Conservation (phyloP, 1,284 basidiomycete species). For the Mycena citricolor region DNA sequence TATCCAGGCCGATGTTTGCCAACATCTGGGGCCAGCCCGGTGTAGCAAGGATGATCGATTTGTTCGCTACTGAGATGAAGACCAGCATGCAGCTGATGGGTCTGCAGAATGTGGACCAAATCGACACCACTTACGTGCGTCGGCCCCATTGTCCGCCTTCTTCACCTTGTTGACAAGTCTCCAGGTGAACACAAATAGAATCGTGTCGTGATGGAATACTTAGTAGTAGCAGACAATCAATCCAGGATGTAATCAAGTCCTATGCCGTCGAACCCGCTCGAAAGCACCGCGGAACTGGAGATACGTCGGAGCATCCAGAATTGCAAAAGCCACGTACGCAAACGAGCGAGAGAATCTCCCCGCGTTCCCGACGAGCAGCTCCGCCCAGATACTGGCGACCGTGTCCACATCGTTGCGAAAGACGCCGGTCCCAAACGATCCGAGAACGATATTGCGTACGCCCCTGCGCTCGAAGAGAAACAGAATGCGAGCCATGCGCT, state of each 20-base stretch:
- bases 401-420: conserved; percentile 61
- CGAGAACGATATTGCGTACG: conserved; percentile 57
- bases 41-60: conserved; percentile 26
- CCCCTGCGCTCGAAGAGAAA: conserved; percentile 60
- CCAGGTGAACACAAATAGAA: conserved; percentile 24
- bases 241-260: too few relatives aligned
- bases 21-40: conserved; percentile 32
- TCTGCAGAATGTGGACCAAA: conserved; percentile 22
- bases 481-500: conserved; percentile 66
- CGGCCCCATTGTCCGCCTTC: neutral
- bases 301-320: conserved; percentile 55
- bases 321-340: conserved; percentile 61
- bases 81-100: conserved; percentile 30
- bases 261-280: too few relatives aligned
- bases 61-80: conserved; percentile 21
- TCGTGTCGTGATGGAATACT: too few relatives aligned
- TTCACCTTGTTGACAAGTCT: neutral
- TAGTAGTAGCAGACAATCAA: too few relatives aligned
- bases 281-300: conserved; percentile 43
- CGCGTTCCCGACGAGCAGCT: conserved; percentile 45
- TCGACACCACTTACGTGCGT: conserved; percentile 27
- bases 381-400: conserved; percentile 60
- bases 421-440: conserved; percentile 73
- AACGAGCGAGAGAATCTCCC: conserved; percentile 58
- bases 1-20: conserved; percentile 28